These are phyloP conservation scores for Auricularia auricula-judae DNA, from an alignment of 768 basidiomycete genomes.

Conservation along the genomic window DNA sequence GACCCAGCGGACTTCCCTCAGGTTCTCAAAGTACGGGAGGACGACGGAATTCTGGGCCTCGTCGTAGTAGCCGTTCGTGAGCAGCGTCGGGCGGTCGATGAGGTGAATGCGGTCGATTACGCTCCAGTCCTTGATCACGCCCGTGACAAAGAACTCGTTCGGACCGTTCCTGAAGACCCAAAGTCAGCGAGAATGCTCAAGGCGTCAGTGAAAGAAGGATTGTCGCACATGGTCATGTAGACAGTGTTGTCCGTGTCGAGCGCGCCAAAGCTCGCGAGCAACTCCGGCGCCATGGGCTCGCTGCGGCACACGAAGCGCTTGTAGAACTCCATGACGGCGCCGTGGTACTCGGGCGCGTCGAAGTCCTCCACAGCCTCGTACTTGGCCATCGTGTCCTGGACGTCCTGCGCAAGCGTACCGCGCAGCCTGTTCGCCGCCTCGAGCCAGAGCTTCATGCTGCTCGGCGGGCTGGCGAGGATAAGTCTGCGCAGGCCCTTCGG, in stretches of 20 bases:
- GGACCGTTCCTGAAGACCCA: slow-evolving; percentile 3
- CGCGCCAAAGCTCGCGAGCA: not conserved
- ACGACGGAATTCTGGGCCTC: slow-evolving; percentile 28
- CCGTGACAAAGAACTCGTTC: slow-evolving; percentile 4
- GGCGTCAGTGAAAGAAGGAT: not conserved
- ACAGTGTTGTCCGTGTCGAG: slow-evolving; percentile 5
- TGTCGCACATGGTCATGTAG: slow-evolving; percentile 2
- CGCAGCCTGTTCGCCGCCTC: slow-evolving; percentile 1
- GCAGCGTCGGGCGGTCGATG: slow-evolving; percentile 18
- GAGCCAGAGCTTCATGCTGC: slow-evolving; percentile 2
- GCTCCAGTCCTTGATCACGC: slow-evolving; percentile 3
- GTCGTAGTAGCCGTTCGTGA: slow-evolving; percentile 33
- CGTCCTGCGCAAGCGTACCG: not conserved
- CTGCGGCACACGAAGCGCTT: not conserved
- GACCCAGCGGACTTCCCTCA: slow-evolving; percentile 28
- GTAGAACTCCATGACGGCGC: slow-evolving; percentile 5
- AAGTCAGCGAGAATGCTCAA: not conserved
- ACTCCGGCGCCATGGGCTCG: slow-evolving; percentile 1
- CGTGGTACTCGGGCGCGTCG: slow-evolving; percentile 2
- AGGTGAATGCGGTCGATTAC: slow-evolving; percentile 3
- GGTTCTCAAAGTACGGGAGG: slow-evolving; percentile 33
- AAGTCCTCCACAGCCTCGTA: not conserved
- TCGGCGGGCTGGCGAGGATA: not conserved
- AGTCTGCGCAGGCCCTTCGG: slow-evolving; percentile 3
- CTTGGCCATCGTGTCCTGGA: slow-evolving; percentile 2